These are phyloP conservation scores for Schizophyllum commune DNA, from an alignment of 1,284 basidiomycete genomes.

Conservation along the genomic window DNA sequence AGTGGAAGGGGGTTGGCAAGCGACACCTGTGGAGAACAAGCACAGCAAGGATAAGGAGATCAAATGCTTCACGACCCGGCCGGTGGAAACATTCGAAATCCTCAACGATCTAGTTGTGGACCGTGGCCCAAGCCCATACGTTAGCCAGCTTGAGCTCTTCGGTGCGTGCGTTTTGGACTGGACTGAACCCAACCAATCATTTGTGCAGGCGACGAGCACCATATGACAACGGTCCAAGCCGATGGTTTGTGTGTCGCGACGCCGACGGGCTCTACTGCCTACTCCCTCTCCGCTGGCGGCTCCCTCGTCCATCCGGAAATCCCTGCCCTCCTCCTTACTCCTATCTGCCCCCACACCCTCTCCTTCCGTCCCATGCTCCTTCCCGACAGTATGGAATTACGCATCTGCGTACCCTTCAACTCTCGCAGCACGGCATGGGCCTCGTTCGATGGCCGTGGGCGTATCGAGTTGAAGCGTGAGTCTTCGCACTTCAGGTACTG, in stretches of 20 bases:
- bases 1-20: conserved; percentile 68
- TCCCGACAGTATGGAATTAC: conserved; percentile 97
- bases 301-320: conserved; percentile 98
- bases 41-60: conserved; percentile 86
- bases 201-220: conserved; percentile 86
- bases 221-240: conserved; percentile 98
- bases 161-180: conserved; percentile 37
- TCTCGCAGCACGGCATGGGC: conserved; percentile 98
- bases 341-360: conserved; percentile 97
- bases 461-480: conserved; percentile 91
- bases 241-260: conserved; percentile 96
- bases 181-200: conserved; percentile 2
- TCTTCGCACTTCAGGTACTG: conserved; percentile 13
- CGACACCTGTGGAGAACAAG: conserved; percentile 22
- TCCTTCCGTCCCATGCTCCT: conserved; percentile 98
- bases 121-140: conserved; percentile 95
- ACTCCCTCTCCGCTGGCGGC: conserved; percentile 95
- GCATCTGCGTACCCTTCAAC: conserved; percentile 98
- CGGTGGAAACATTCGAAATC: conserved; percentile 96
- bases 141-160: conserved; percentile 93
- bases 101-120: conserved; percentile 98
- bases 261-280: conserved; percentile 97
- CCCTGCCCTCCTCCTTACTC: conserved; percentile 92
- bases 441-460: conserved; percentile 94
- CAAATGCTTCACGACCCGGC: conserved; percentile 93